Evolutionary conservation across 495 filamentous ascomycete genomes (phyloP), one percentile per base, ranked within the genome.

Genomic region (Penicillium subrubescens): DNA sequence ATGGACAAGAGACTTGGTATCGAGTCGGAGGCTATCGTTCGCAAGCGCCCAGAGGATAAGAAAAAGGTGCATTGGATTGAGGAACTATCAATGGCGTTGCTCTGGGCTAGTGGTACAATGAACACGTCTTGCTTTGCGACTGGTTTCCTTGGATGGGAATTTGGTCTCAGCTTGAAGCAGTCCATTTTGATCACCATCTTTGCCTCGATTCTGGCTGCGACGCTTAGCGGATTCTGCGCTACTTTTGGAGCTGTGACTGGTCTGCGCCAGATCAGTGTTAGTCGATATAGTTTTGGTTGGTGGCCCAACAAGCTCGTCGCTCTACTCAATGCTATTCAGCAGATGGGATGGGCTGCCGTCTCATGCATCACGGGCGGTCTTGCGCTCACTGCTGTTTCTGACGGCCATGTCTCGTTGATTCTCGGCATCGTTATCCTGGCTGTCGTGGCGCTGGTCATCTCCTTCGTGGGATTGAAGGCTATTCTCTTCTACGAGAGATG

Each of bases 261-360:
- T 88, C 71, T 94, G 87, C 43, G 94, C 88, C 60, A 97, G 74
- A 74, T 97, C 88, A 31, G 90, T 89, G 75, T 97, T 89, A 66
- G 66, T 23, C 61, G 75, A 59, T 76, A 73, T 59, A 71, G 70
- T 2, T 67, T 77, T n/a, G 75, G 75, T 12, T 76, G 65, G 62
- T 77, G 70, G 50, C 73, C 72, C 0, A 70, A 71, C 12, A 72
- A 70, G 29, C 57, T 77, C 11, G 67, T 72, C 39, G 72, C 74
- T 4, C 44, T 69, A 27, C 57, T 77, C 27, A 77, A 77, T 35
- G 70, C 70, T 15, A 69, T 76, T 25, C 64, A 73, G 53, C 72
- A 75, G 56, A 59, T 72, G 29, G 75, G 73, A n/a, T 77, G 72
- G 70, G 72, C 76, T 0, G 71, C 77, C 17, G 75, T 81, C 31